Evolutionary conservation across 139 green algal genomes (phyloP).

Genomic region (Desmodesmus armatus): DNA sequence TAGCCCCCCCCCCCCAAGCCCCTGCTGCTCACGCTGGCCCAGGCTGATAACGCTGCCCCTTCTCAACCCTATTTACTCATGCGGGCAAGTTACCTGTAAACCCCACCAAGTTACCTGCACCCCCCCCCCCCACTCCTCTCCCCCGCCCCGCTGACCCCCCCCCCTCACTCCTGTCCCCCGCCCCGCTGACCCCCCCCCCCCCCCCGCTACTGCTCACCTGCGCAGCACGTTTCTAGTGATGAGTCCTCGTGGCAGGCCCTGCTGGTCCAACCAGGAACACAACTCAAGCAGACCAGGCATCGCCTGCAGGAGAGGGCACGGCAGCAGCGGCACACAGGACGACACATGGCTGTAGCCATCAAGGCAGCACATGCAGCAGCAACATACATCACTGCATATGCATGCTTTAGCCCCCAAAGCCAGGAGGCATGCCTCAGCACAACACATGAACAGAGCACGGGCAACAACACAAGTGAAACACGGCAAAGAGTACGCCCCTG

Average conservation of each 20-base stretch:
- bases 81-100: no score
- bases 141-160: no score
- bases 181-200: not conserved
- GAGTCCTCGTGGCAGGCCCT: conserved; percentile 69
- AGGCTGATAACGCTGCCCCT: no score
- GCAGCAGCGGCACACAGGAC: no score
- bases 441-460: not conserved
- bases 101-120: no score
- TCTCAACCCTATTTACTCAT: no score
- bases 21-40: no score
- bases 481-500: not conserved
- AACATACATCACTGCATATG: not conserved
- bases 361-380: not conserved
- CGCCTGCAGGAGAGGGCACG: conserved; percentile 9
- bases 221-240: conserved; percentile 79
- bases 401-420: no score
- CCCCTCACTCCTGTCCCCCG: not conserved
- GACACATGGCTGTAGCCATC: not conserved
- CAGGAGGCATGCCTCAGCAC: not conserved
- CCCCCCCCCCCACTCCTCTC: no score
- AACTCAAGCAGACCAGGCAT: conserved; percentile 84
- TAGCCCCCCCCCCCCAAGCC: not conserved
- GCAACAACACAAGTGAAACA: not conserved
- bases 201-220: conserved; percentile 2
- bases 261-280: conserved; percentile 65